These are phyloP conservation scores for Pestalotiopsis sp. DNA, from an alignment of 2,329 filamentous ascomycete species.

Conservation along the genomic window DNA sequence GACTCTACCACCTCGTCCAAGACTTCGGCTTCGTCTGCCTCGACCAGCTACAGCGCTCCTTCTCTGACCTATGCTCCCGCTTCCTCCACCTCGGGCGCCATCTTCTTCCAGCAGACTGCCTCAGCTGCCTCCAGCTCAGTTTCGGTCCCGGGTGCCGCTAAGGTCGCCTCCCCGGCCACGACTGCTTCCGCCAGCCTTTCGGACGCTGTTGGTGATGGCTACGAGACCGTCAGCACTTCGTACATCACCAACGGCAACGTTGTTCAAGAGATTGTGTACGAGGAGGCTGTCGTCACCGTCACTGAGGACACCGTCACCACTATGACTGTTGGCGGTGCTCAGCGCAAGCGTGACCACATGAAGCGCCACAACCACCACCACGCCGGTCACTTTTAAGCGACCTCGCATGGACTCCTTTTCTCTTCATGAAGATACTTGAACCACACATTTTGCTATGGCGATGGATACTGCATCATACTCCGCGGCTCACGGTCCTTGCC, in stretches of 20 bases:
- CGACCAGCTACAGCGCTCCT: constrained; percentile 24
- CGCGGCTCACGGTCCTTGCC: not conserved
- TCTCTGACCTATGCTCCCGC: constrained; percentile 29
- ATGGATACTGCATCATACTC: constrained; percentile 12
- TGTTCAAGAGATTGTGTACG: constrained; percentile 61
- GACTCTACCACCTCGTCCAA: constrained; percentile 5
- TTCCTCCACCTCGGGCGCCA: constrained; percentile 28
- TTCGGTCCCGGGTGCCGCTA: constrained; percentile 7
- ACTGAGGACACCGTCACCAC: constrained; percentile 46
- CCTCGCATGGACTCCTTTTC: not conserved
- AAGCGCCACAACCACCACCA: constrained; percentile 42
- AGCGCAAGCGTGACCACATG: constrained; percentile 36
- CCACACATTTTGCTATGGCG: constrained; percentile 1
- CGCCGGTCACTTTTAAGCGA: constrained; percentile 5
- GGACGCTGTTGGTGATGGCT: constrained; percentile 34
- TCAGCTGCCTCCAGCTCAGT: constrained; percentile 18
- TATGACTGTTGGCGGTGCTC: constrained; percentile 38
- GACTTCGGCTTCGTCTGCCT: constrained; percentile 17
- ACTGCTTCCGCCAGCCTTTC: constrained; percentile 35
- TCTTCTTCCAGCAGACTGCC: constrained; percentile 32
- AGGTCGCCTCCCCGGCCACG: constrained; percentile 19
- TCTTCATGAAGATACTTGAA: constrained; percentile 14
- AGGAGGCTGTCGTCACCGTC: constrained; percentile 57
- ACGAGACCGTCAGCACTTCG: constrained; percentile 52
- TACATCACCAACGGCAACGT: constrained; percentile 52